Conservation (phyloP, 768 basidiomycete species). For the Lactarius trivialis region DNA sequence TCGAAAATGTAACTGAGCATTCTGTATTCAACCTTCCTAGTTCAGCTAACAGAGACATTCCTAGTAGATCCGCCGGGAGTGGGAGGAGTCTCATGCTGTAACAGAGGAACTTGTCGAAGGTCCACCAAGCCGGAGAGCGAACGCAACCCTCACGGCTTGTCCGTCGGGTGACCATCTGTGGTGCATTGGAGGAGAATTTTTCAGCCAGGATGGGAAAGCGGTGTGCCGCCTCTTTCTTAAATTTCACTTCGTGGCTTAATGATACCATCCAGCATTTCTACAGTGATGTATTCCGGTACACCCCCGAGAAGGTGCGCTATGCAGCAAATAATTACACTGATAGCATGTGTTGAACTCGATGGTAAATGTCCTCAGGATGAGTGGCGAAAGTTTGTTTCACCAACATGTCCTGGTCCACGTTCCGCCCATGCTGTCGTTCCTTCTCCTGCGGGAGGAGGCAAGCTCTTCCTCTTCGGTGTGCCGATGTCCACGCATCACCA, state of each 20-base stretch:
- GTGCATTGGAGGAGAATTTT: constrained; percentile 84
- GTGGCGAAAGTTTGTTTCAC: constrained; percentile 82
- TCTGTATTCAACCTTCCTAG: neutral
- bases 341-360: neutral
- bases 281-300: constrained; percentile 81
- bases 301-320: constrained; percentile 61
- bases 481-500: neutral
- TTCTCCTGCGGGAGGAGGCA: constrained; percentile 73
- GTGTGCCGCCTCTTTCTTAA: constrained; percentile 34
- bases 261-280: constrained; percentile 59
- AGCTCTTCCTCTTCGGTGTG: constrained; percentile 74
- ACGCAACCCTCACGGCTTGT: constrained; percentile 74
- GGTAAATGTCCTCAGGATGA: constrained; percentile 49
- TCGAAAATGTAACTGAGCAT: constrained; percentile 55
- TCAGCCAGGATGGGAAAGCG: constrained; percentile 78
- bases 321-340: neutral
- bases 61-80: constrained; percentile 72
- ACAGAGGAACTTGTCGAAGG: constrained; percentile 80
- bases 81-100: constrained; percentile 77
- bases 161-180: constrained; percentile 77
- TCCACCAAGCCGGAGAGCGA: constrained; percentile 76
- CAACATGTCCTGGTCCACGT: constrained; percentile 80
- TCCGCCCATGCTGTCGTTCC: constrained; percentile 81
- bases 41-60: constrained; percentile 1
- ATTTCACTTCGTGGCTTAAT: neutral